Percentiles rank a stretch among this genome's conserved stretches.
These are phyloP conservation scores for Boletus rufocinnamomeus DNA, from an alignment of 768 basidiomycete genomes.

Conservation along the genomic window DNA sequence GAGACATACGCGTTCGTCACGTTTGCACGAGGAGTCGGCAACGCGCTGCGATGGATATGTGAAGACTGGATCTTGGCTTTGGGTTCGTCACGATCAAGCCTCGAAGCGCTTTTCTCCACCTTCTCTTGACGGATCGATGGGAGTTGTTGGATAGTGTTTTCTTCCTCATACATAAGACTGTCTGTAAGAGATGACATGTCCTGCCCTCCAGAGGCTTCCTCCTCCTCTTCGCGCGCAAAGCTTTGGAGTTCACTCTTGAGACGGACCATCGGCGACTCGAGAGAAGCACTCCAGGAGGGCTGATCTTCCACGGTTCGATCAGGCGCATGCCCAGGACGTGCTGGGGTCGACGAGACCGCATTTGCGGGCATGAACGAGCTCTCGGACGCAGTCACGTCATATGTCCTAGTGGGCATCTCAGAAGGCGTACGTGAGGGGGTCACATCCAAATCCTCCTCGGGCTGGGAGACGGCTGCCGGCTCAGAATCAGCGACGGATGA, in stretches of 20 bases:
- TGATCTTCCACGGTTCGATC: slow-evolving; percentile 48
- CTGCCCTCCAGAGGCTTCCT: slow-evolving; percentile 31
- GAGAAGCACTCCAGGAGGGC: slow-evolving; percentile 69
- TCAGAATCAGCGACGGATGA: slow-evolving; percentile 24
- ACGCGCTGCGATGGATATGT: slow-evolving; percentile 23
- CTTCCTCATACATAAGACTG: slow-evolving; percentile 36
- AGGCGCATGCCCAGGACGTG: slow-evolving; percentile 37
- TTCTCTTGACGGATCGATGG: slow-evolving; percentile 45
- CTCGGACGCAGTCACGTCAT: slow-evolving; percentile 54
- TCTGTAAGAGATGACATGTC: slow-evolving; percentile 25
- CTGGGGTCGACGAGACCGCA: slow-evolving; percentile 80
- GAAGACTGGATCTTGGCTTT: slow-evolving; percentile 50
- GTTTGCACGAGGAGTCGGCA: slow-evolving; percentile 41
- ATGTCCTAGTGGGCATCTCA: slow-evolving; percentile 15
- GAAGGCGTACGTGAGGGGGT: slow-evolving; percentile 18
- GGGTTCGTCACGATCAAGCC: slow-evolving; percentile 51
- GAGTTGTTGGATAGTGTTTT: slow-evolving; percentile 29
- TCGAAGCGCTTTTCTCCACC: slow-evolving; percentile 42
- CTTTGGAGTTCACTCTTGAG: slow-evolving; percentile 63
- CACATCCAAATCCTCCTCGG: slow-evolving; percentile 9
- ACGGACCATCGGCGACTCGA: slow-evolving; percentile 73
- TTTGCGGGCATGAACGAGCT: slow-evolving; percentile 74
- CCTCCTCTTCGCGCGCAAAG: slow-evolving; percentile 44
- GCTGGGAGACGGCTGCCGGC: slow-evolving; percentile 8
- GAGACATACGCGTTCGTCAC: slow-evolving; percentile 39